phyloP scores from a whole-genome alignment of 768 basidiomycete genomes.

The Termitomyces sp. region DNA sequence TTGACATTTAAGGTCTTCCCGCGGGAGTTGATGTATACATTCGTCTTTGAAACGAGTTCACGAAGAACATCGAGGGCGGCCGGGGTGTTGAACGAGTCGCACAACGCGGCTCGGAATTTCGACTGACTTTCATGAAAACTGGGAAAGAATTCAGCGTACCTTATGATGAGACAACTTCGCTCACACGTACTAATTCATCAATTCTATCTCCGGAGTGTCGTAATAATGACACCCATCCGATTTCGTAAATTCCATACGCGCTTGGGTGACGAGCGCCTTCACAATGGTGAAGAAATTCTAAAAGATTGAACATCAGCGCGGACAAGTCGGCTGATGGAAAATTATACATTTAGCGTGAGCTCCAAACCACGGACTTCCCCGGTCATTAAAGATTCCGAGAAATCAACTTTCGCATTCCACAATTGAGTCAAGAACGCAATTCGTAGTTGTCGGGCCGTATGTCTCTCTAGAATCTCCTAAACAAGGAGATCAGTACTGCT shows the following conservation, averaged over 20 bases:
- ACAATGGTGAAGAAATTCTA: conserved; percentile 93
- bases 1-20: conserved; percentile 54
- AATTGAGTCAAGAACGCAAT: conserved; percentile 86
- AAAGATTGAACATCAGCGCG: conserved; percentile 8
- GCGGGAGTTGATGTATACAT: conserved; percentile 78
- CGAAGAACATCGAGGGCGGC: conserved; percentile 69
- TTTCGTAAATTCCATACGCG: conserved; percentile 37
- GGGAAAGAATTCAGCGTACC: conserved; percentile 7
- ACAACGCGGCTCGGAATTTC: conserved; percentile 80
- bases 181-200: conserved; percentile 51
- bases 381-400: conserved; percentile 85
- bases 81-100: conserved; percentile 97
- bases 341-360: conserved; percentile 72
- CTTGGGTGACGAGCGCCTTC: conserved; percentile 70
- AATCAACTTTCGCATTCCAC: conserved; percentile 94
- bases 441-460: conserved; percentile 83
- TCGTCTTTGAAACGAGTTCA: conserved; percentile 79
- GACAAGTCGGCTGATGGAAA: conserved; percentile 5
- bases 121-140: conserved; percentile 75
- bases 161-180: not conserved
- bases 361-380: conserved; percentile 87
- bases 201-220: conserved; percentile 60
- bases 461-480: conserved; percentile 82
- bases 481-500: not conserved
- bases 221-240: conserved; percentile 65